These are phyloP conservation scores for Cornus kousa DNA, from an alignment of 148 eudicot species.

Conservation along the genomic window DNA sequence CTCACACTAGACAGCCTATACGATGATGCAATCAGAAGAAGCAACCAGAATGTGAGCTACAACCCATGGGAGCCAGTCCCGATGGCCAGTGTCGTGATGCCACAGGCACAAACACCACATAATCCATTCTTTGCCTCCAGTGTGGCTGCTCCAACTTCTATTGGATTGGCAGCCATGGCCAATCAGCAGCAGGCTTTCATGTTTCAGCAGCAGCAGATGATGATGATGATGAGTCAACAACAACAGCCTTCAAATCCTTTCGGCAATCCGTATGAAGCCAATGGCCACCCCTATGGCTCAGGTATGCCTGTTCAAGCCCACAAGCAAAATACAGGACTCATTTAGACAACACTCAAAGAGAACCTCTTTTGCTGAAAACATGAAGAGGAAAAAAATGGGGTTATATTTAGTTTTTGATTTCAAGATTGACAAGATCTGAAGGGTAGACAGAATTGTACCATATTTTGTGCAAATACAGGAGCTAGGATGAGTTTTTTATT, in stretches of 20 bases:
- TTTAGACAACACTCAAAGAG: conserved; percentile 18
- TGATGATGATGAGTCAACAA: conserved; percentile 56
- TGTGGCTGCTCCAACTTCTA: conserved; percentile 52
- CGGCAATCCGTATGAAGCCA: conserved; percentile 47
- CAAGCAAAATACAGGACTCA: conserved; percentile 69
- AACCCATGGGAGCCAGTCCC: conserved; percentile 83
- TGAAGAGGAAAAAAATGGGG: conserved; percentile 8
- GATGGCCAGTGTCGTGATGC: conserved; percentile 53
- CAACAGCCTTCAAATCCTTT: conserved; percentile 59
- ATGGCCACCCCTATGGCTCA: conserved; percentile 47
- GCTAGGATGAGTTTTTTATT: conserved; percentile 20
- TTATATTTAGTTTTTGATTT: neutral
- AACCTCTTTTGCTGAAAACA: neutral
- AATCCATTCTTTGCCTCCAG: conserved; percentile 71
- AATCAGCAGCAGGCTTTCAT: conserved; percentile 69
- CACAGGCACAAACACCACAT: conserved; percentile 34
- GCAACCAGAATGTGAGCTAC: conserved; percentile 69
- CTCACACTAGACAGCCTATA: conserved; percentile 89
- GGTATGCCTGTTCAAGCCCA: conserved; percentile 64
- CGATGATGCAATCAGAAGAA: conserved; percentile 90
- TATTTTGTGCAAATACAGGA: conserved; percentile 37
- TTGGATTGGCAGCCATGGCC: conserved; percentile 80
- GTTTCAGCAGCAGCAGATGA: conserved; percentile 55
- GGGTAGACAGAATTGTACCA: conserved; percentile 24
- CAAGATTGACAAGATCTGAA: neutral